phyloP scores from a whole-genome alignment of 2,329 filamentous ascomycete species.

The Rachicladosporium sp. region DNA sequence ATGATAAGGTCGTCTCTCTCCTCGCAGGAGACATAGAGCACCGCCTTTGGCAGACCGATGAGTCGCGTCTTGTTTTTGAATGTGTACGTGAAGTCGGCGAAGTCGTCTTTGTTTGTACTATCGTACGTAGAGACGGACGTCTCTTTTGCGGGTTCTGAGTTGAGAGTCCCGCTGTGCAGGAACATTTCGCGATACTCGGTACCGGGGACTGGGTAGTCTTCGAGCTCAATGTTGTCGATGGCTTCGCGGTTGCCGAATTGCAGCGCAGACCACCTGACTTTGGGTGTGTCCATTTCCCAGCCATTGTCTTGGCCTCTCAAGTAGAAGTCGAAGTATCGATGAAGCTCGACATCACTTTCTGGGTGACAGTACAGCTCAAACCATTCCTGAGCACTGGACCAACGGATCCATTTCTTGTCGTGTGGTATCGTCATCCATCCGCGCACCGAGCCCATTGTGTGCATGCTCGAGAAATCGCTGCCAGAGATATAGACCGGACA shows the following conservation, averaged over 20 bases:
- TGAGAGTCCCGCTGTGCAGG: background rate
- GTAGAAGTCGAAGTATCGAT: conserved; percentile 26
- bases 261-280: conserved; percentile 29
- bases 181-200: conserved; percentile 5
- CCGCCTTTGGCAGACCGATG: conserved; percentile 34
- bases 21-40: conserved; percentile 28
- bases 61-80: conserved; percentile 29
- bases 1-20: conserved; percentile 11
- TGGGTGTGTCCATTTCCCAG: conserved; percentile 32
- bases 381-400: conserved; percentile 31
- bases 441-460: conserved; percentile 11
- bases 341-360: conserved; percentile 24
- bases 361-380: conserved; percentile 27
- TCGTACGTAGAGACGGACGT: conserved; percentile 1
- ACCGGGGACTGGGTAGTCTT: conserved; percentile 6
- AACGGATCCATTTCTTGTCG: conserved; percentile 31
- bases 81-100: conserved; percentile 24
- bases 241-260: conserved; percentile 22
- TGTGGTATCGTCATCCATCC: conserved; percentile 27
- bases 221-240: conserved; percentile 7
- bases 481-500: conserved; percentile 8
- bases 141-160: background rate
- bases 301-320: conserved; percentile 31
- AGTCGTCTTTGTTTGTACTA: conserved; percentile 8
- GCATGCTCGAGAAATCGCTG: conserved; percentile 5